Percentiles rank a stretch among this genome's conserved stretches.
Evolutionary conservation across 1,284 basidiomycete genomes (phyloP).

Genomic region (Termitomyces sp.): DNA sequence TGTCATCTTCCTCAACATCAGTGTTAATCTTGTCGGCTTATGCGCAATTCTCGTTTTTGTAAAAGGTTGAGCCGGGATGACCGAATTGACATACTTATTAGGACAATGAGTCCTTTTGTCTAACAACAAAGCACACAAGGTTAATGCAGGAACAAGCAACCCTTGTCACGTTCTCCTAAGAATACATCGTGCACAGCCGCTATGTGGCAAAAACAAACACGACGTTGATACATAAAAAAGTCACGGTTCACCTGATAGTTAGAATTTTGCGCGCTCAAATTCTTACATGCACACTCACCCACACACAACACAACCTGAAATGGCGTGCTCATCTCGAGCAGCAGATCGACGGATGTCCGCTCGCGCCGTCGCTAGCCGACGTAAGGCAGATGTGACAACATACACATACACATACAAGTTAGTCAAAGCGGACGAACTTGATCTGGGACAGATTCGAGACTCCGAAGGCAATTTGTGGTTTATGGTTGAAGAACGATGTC

Average conservation of each 20-base stretch:
- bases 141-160: neutral
- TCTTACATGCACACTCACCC: neutral
- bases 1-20: too few species aligned
- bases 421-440: neutral
- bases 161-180: neutral
- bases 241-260: neutral
- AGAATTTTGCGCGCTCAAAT: neutral
- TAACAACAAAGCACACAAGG: neutral
- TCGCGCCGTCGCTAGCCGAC: neutral
- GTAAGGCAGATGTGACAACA: neutral
- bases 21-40: too few species aligned
- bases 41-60: too few species aligned
- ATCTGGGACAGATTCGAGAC: neutral
- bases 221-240: neutral
- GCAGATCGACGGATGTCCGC: neutral
- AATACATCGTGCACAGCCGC: neutral
- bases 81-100: too few species aligned
- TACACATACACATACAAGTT: neutral
- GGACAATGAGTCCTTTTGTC: neutral
- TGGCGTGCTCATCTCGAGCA: neutral
- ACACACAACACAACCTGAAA: neutral
- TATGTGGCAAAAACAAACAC: neutral
- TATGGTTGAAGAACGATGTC: neutral
- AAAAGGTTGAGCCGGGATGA: too few species aligned
- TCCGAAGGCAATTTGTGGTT: neutral